These are phyloP conservation scores for Phytopythium aichiense DNA, from an alignment of 352 stramenopile species.

Conservation along the genomic window DNA sequence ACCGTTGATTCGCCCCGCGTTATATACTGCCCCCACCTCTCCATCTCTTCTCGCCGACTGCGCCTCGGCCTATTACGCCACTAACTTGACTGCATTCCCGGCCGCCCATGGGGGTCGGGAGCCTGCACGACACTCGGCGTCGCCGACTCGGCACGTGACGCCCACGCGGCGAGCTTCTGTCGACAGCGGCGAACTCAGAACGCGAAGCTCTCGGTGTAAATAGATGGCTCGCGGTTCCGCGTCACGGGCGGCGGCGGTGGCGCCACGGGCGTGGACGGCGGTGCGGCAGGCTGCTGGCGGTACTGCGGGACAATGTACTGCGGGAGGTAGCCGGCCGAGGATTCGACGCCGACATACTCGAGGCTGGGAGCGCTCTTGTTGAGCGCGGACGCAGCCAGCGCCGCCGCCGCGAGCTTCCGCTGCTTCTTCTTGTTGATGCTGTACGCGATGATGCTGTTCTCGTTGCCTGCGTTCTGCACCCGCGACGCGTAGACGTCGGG, in stretches of 20 bases:
- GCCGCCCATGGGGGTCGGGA: no score
- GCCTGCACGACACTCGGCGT: no score
- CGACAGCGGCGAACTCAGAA: conserved; percentile 20
- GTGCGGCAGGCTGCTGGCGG: conserved; percentile 12
- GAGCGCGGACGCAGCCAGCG: conserved; percentile 22
- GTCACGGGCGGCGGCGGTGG: conserved; percentile 4
- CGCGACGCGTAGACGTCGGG: conserved; percentile 22
- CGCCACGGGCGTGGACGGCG: not conserved
- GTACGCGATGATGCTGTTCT: conserved; percentile 55
- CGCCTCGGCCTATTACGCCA: not conserved
- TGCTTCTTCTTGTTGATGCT: conserved; percentile 60
- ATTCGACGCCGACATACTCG: conserved; percentile 28
- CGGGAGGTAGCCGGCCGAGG: conserved; percentile 19
- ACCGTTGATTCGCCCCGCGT: not conserved
- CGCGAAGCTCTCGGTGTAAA: conserved; percentile 57
- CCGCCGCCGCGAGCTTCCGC: conserved; percentile 39
- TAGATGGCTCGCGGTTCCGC: conserved; percentile 31
- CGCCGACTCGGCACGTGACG: not conserved
- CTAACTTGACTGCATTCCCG: no score
- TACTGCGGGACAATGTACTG: conserved; percentile 30
- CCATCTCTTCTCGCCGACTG: not conserved
- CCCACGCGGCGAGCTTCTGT: no score
- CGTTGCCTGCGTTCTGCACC: conserved; percentile 6
- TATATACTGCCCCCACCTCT: not conserved
- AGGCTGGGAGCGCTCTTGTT: conserved; percentile 18